Base-by-base conservation (phyloP, 2,329 filamentous ascomycete genomes). In the Lanzia echinophila region DNA sequence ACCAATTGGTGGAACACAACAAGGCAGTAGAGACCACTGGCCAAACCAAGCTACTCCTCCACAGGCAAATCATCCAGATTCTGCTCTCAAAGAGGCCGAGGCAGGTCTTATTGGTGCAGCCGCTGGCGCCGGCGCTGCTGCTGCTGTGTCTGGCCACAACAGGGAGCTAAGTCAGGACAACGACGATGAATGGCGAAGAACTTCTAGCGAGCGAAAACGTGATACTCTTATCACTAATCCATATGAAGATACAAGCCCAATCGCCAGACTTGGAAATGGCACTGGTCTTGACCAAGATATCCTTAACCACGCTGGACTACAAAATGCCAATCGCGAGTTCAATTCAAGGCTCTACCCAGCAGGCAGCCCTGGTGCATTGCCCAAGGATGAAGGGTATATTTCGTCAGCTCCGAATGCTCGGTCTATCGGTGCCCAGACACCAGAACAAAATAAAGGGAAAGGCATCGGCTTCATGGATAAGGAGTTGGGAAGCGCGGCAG, bases 371-470 rank as follows among this genome's bases (percentile, higher is more conserved):
- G 69, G 75, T 62, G 80, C 76, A 42, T 76, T 78, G 56, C 81
- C 74, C 56, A 88, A 84, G 68, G 89, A 96, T 66, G 92, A 97
- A 73, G 92, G 91, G 7, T 97, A 96, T 71, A 91, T 92, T 60
- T 95, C 92, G 22, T 89, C 81, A 62, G 78, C 78, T 28, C 66
- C 65, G 33, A 81, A 83, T 64, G 78, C 75, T 58, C 76, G 79
- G 60, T 77, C 75, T 47, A 71, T 73, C 13, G 75, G 73, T 53
- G 65, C 68, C 39, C 67, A 69, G 48, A 77, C 74, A 5, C 75
- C 77, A 12, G 73, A 76, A 50, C 71, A 76, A 50, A 70, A 70
- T 33, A 70, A 67, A 36, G 64, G 60, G 15, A 74, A 72, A 63
- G 73, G 67, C 52, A 70, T 59, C 44, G 75, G 76, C 45, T 79